Conservation (phyloP, 805 yeast genomes). For the Yarrowia sp. region DNA sequence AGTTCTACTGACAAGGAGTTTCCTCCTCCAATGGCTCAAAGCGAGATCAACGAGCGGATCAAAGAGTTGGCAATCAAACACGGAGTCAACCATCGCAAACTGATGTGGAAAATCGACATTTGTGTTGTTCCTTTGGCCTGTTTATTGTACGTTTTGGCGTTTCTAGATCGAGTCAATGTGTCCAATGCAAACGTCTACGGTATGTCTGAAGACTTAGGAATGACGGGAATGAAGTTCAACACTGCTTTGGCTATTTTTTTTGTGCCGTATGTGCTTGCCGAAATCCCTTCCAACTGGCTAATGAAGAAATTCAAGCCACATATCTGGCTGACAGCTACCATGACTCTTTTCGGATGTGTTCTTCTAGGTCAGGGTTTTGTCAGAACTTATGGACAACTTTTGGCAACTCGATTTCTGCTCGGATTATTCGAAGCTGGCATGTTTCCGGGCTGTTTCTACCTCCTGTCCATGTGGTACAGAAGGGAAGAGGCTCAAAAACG, state of each 20-base stretch:
- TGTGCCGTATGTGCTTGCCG: slow-evolving; percentile 63
- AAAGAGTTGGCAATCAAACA: slow-evolving; percentile 42
- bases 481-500: slow-evolving; percentile 65
- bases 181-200: slow-evolving; percentile 78
- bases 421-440: slow-evolving; percentile 70
- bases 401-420: slow-evolving; percentile 60
- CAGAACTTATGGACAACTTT: slow-evolving; percentile 53
- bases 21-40: not conserved
- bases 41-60: slow-evolving; percentile 16
- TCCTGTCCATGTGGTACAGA: slow-evolving; percentile 62
- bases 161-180: slow-evolving; percentile 77
- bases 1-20: not conserved
- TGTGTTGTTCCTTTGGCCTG: slow-evolving; percentile 74
- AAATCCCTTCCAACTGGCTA: slow-evolving; percentile 63
- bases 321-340: slow-evolving; percentile 56
- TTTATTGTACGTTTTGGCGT: slow-evolving; percentile 67
- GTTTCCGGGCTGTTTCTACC: slow-evolving; percentile 72
- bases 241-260: slow-evolving; percentile 66
- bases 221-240: slow-evolving; percentile 59
- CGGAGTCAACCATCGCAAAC: slow-evolving; percentile 51
- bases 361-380: slow-evolving; percentile 66
- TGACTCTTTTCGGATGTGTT: slow-evolving; percentile 58
- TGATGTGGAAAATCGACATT: slow-evolving; percentile 63
- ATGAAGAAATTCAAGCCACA: slow-evolving; percentile 61
- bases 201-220: slow-evolving; percentile 50